Base-by-base conservation (phyloP, 495 filamentous ascomycete genomes). In the Friedmanniomyces endolithicus region DNA sequence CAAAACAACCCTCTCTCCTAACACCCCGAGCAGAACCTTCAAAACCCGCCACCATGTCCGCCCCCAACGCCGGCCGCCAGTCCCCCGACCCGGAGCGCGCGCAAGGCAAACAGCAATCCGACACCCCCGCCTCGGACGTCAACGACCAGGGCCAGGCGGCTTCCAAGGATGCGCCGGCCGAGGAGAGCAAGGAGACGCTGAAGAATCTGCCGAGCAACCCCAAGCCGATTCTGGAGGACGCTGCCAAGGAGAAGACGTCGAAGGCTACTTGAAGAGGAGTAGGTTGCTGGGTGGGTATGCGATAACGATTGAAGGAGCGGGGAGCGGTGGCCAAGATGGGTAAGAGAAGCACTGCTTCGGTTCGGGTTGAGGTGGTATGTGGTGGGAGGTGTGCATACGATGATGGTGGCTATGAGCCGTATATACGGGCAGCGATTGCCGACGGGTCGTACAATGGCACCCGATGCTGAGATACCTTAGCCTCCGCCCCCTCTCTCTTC, bases 21-120 rank as follows among this genome's bases (percentile, higher is more conserved):
- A 55, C 19, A 11, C 3, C 19, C 23, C 19, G 3, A 22, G 14
- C 50, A 55, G 27, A 20, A 31, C 1, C 11, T 45, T 20, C 51
- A 44, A 17, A 16, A 55, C 37, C 23, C 6, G 17, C 37, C 12
- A 41, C 6, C 17, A 58, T 84, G 82, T 82, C 82, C 53, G 70
- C 73, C 24, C 72, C 70, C 37, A 74, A 75, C 68, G 62, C 74
- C 63, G 86, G 88, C 68, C 84, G 82, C 61, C 81, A 95, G 67
- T 97, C 90, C 11, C 90, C 90, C 14, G 71, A 80, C 17, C 87
- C 86, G 9, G 83, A 88, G 71, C 48, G 62, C 48, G 84, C 86
- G 65, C 65, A 75, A n/a, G 79, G 75, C 50, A 66, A 71, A 29
- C 90, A 96, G 69, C 71, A 79, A 45, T 65, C 73, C 35, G 79